Percentiles rank a stretch among this genome's conserved stretches.
phyloP scores from a whole-genome alignment of 805 yeast genomes.

The Yamadazyma scolyti region DNA sequence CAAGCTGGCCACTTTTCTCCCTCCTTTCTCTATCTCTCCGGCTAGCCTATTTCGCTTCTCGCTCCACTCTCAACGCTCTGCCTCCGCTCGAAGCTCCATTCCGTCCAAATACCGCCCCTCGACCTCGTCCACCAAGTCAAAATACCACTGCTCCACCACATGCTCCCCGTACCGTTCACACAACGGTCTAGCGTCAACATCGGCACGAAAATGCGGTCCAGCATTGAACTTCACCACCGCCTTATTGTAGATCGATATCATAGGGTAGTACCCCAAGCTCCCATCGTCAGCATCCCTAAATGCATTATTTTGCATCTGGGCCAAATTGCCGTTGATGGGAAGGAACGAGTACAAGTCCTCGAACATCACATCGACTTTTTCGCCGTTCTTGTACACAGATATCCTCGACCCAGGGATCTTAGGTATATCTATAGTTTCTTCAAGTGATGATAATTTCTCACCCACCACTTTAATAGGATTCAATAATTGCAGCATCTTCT shows the following conservation, averaged over 20 bases:
- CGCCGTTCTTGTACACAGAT: constrained; percentile 75
- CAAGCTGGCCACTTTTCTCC: no score
- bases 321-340: constrained; percentile 60
- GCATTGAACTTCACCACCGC: constrained; percentile 73
- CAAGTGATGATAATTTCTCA: constrained; percentile 44
- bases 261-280: constrained; percentile 85
- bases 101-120: constrained; percentile 57
- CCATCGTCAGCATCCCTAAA: constrained; percentile 68
- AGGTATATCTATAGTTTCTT: constrained; percentile 27
- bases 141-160: constrained; percentile 75
- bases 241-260: constrained; percentile 74
- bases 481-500: constrained; percentile 67
- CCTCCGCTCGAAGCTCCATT: no score
- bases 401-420: constrained; percentile 56
- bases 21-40: no score
- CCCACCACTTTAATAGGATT: constrained; percentile 72
- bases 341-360: constrained; percentile 67
- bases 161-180: constrained; percentile 60
- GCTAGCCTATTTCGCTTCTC: no score
- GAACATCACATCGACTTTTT: constrained; percentile 59
- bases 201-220: constrained; percentile 55
- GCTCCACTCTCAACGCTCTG: no score
- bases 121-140: constrained; percentile 84
- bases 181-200: constrained; percentile 41
- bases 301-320: constrained; percentile 35